These are phyloP conservation scores for Coleophoma eucalyptorum DNA, from an alignment of 2,329 filamentous ascomycete species.

Conservation along the genomic window DNA sequence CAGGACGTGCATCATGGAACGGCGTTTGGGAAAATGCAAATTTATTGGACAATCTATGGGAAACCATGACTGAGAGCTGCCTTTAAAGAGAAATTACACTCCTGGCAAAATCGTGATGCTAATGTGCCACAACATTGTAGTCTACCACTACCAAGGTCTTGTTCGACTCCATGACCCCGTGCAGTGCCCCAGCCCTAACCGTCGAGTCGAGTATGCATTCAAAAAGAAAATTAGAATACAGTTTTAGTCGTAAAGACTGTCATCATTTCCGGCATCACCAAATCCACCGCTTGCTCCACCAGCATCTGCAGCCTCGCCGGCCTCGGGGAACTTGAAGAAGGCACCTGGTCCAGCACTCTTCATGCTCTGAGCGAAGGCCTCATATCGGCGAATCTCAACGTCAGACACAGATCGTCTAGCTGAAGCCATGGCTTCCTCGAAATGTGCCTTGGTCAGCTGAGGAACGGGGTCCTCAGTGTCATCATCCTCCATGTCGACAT, in stretches of 20 bases:
- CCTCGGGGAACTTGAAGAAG: constrained; percentile 92
- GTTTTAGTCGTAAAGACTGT: constrained; percentile 91
- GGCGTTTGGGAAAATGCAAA: not conserved
- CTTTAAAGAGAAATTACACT: constrained; percentile 1
- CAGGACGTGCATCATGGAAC: too few relatives aligned
- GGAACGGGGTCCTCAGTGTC: constrained; percentile 90
- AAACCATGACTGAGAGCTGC: constrained; percentile 4
- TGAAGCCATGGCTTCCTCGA: constrained; percentile 97
- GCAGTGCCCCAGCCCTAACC: not conserved
- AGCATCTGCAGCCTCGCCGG: constrained; percentile 62
- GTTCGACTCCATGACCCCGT: not conserved
- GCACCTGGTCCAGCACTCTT: constrained; percentile 95
- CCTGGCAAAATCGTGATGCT: constrained; percentile 2
- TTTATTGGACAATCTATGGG: constrained; percentile 18
- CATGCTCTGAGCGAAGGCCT: constrained; percentile 98
- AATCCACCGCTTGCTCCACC: constrained; percentile 59
- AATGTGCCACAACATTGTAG: not conserved
- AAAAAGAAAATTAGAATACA: constrained; percentile 24
- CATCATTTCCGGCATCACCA: constrained; percentile 86
- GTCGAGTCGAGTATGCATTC: constrained; percentile 4
- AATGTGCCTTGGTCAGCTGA: constrained; percentile 92
- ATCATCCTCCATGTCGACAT: constrained; percentile 76
- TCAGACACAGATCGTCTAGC: constrained; percentile 92
- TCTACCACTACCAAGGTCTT: not conserved
- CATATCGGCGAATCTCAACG: constrained; percentile 96